These are phyloP conservation scores for Jamesozyma gamospora DNA, from an alignment of 805 yeast species.

Conservation along the genomic window DNA sequence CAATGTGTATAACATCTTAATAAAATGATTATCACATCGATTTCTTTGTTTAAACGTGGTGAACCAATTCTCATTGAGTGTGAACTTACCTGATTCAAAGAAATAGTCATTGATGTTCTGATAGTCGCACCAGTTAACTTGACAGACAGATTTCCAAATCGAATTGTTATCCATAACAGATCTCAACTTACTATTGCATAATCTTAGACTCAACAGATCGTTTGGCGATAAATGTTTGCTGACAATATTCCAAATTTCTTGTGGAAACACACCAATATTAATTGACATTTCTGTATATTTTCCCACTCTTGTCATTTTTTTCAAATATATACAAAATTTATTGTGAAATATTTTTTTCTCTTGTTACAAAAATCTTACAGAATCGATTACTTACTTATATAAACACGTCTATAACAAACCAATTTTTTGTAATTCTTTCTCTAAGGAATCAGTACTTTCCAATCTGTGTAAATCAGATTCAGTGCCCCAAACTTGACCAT, in stretches of 20 bases:
- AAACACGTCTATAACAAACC: conserved; percentile 21
- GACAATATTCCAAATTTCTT: not conserved
- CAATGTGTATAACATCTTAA: not conserved
- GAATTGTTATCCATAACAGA: not conserved
- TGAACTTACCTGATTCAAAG: not conserved
- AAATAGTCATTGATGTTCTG: not conserved
- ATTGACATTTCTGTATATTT: too few relatives aligned
- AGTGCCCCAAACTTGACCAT: conserved; percentile 29
- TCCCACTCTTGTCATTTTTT: too few relatives aligned
- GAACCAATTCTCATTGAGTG: not conserved
- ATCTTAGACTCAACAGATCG: not conserved
- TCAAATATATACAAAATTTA: too few relatives aligned
- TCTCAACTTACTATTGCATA: not conserved
- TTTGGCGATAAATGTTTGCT: not conserved
- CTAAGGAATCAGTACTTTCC: conserved; percentile 19
- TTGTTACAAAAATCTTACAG: too few relatives aligned
- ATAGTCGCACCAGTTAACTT: not conserved
- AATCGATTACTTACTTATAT: too few relatives aligned
- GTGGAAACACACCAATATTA: not conserved
- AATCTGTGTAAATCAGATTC: conserved; percentile 24
- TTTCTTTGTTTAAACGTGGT: not conserved
- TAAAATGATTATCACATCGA: not conserved
- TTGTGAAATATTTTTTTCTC: too few relatives aligned
- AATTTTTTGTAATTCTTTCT: conserved; percentile 20
- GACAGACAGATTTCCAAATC: not conserved